Evolutionary conservation across 108 stramenopile species (phyloP).

Genomic region (Conticribra guillardii): DNA sequence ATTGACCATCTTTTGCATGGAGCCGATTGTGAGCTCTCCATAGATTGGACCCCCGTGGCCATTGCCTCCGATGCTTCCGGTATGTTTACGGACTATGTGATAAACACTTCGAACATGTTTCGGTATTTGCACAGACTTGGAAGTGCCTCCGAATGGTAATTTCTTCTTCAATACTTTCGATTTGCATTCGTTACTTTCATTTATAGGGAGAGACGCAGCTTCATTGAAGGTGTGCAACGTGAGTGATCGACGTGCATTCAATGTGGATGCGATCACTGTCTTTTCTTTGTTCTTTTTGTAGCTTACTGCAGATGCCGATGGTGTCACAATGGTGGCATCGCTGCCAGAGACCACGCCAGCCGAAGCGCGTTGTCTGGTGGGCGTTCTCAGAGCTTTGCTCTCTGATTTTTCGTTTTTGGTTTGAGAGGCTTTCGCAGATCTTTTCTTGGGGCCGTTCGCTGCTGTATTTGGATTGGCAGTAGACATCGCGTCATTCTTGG

Average conservation of each 20-base stretch:
- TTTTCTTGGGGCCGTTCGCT: background rate
- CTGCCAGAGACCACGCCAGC: background rate
- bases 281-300: constrained; percentile 5
- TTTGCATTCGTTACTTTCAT: constrained; percentile 25
- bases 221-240: no score
- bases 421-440: background rate
- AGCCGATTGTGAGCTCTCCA: constrained; percentile 90
- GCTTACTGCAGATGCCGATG: constrained; percentile 12
- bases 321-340: constrained; percentile 11
- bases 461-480: background rate
- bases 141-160: constrained; percentile 25
- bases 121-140: constrained; percentile 35
- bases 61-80: constrained; percentile 92
- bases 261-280: background rate
- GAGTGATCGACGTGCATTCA: constrained; percentile 27
- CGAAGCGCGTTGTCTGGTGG: background rate
- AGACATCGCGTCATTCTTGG: background rate
- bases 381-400: constrained; percentile 15
- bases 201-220: no score
- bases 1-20: constrained; percentile 91
- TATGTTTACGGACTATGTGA: constrained; percentile 69
- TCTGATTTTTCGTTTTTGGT: background rate
- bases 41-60: constrained; percentile 92
- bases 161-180: constrained; percentile 26
- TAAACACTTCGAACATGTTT: constrained; percentile 63